Evolutionary conservation across 1,284 basidiomycete genomes (phyloP).

Genomic region (Thelephora terrestris): DNA sequence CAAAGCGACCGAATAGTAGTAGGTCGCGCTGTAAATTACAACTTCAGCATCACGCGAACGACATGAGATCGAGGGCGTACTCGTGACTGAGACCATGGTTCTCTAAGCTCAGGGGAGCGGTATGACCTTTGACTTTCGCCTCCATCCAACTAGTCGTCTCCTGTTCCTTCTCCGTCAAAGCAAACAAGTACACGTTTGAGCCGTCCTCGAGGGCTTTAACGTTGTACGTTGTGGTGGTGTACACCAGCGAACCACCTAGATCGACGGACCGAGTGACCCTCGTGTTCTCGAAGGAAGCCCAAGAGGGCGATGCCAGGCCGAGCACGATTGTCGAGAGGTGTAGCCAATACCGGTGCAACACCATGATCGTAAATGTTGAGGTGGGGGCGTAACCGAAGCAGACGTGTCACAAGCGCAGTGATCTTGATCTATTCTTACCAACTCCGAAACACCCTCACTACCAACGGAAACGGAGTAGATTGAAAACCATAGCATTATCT

Average conservation of each 20-base stretch:
- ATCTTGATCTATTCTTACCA: conserved; percentile 7
- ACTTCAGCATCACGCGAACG: background rate
- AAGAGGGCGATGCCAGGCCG: conserved; percentile 17
- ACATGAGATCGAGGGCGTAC: conserved; percentile 27
- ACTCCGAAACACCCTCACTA: background rate
- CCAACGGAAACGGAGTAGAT: no score
- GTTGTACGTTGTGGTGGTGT: conserved; percentile 81
- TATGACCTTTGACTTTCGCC: conserved; percentile 65
- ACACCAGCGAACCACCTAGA: conserved; percentile 77
- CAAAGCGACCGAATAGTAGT: conserved; percentile 31
- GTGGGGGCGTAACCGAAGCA: background rate
- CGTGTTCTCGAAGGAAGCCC: conserved; percentile 70
- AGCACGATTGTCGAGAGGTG: conserved; percentile 19
- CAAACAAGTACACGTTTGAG: conserved; percentile 59
- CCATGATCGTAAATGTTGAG: conserved; percentile 17
- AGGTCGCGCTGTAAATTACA: conserved; percentile 23
- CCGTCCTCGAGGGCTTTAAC: conserved; percentile 61
- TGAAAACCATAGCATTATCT: no score
- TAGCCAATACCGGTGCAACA: conserved; percentile 20
- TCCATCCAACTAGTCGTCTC: conserved; percentile 71
- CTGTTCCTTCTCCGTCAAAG: conserved; percentile 55
- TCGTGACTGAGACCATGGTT: conserved; percentile 39
- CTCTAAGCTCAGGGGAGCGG: conserved; percentile 42
- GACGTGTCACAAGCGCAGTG: conserved; percentile 5
- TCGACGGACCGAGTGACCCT: conserved; percentile 81